phyloP scores from a whole-genome alignment of 371 early-diverging fungal genomes.

The Mucor racemosus region DNA sequence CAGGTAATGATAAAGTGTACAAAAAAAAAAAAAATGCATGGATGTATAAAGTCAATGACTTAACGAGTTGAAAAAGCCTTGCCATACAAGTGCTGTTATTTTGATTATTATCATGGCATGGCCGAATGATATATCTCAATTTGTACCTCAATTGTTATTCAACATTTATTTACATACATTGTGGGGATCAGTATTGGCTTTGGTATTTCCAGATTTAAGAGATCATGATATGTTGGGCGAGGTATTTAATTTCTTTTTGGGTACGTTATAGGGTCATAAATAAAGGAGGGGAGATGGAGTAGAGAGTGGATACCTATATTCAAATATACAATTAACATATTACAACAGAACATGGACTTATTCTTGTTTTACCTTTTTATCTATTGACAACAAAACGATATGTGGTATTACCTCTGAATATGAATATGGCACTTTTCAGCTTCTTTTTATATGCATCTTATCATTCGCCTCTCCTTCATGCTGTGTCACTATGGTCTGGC shows the following conservation, averaged over 20 bases:
- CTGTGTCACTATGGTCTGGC: conserved; percentile 53
- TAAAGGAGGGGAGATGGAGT: background rate
- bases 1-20: conserved; percentile 36
- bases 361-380: conserved; percentile 56
- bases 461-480: conserved; percentile 54
- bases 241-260: conserved; percentile 60
- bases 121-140: conserved; percentile 45
- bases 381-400: conserved; percentile 56
- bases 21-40: background rate
- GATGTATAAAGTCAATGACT: background rate
- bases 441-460: conserved; percentile 62
- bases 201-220: conserved; percentile 59
- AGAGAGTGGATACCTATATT: background rate
- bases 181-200: conserved; percentile 60
- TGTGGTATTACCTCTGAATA: conserved; percentile 48
- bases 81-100: conserved; percentile 59
- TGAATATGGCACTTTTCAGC: conserved; percentile 55
- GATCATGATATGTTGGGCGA: conserved; percentile 61
- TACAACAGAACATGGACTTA: conserved; percentile 52
- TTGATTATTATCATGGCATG: conserved; percentile 55
- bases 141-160: conserved; percentile 51
- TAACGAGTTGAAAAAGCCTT: conserved; percentile 45
- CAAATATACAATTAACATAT: background rate
- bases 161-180: conserved; percentile 62
- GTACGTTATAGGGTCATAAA: conserved; percentile 27